These are phyloP conservation scores for Pyrenophora seminiperda DNA, from an alignment of 2,329 filamentous ascomycete genomes.

Conservation along the genomic window DNA sequence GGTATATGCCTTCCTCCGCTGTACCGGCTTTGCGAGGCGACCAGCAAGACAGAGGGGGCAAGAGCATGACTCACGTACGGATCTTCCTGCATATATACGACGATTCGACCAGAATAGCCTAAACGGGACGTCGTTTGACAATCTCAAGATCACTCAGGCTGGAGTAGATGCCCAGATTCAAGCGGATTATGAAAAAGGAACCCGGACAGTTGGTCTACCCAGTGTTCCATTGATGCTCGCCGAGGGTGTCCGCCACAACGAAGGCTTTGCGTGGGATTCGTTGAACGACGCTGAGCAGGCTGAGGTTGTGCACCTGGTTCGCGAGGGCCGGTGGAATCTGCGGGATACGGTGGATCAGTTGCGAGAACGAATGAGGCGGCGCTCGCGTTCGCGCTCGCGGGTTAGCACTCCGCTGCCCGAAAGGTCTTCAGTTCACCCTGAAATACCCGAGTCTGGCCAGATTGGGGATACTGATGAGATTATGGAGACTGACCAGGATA, in stretches of 20 bases:
- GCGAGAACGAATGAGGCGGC: neutral
- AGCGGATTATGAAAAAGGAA: neutral
- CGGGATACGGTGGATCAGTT: neutral
- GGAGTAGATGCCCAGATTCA: too few relatives aligned
- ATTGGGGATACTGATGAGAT: too few relatives aligned
- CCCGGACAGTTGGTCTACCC: neutral
- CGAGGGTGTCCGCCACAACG: neutral
- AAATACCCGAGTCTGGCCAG: too few relatives aligned
- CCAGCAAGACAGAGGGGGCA: neutral
- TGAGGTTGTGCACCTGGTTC: neutral
- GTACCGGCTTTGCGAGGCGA: slow-evolving; percentile 8
- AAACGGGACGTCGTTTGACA: neutral
- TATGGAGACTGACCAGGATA: too few relatives aligned
- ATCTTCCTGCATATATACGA: neutral
- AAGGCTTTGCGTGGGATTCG: neutral
- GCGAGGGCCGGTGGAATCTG: neutral
- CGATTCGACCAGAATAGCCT: slow-evolving; percentile 13
- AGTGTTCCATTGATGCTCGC: neutral
- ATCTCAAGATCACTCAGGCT: neutral
- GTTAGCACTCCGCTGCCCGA: too few relatives aligned
- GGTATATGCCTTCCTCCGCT: slow-evolving; percentile 16
- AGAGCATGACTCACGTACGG: neutral
- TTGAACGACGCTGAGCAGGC: neutral
- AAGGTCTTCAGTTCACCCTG: too few relatives aligned
- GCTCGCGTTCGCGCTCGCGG: too few relatives aligned